Conservation (phyloP, 805 yeast genomes). For the Candida oleophila region DNA sequence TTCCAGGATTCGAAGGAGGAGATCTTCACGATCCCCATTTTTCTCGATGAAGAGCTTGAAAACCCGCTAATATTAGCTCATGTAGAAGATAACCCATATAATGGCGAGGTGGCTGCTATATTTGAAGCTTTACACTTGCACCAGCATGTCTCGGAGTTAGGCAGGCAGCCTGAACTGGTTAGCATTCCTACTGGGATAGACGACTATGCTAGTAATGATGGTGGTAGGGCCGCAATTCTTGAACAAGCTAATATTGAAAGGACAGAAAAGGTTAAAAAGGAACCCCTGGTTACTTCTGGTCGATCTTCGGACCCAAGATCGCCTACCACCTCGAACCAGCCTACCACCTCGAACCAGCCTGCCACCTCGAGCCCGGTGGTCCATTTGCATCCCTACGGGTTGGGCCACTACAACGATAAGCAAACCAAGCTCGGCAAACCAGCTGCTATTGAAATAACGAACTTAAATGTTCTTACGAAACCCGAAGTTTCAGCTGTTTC, state of each 20-base stretch:
- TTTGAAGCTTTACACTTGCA: conserved; percentile 9
- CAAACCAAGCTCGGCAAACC: conserved; percentile 20
- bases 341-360: too few species aligned
- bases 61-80: conserved; percentile 8
- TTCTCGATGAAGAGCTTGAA: conserved; percentile 6
- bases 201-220: not conserved
- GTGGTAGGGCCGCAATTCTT: too few species aligned
- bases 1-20: conserved; percentile 13
- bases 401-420: conserved; percentile 11
- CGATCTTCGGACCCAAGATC: too few species aligned
- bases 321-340: too few species aligned
- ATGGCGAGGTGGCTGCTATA: conserved; percentile 11
- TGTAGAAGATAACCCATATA: conserved; percentile 6
- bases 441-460: conserved; percentile 29
- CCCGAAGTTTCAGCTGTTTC: conserved; percentile 13
- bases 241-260: too few species aligned
- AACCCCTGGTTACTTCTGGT: too few species aligned
- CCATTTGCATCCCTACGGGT: conserved; percentile 1
- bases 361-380: too few species aligned
- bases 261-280: too few species aligned
- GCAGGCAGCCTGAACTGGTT: not conserved
- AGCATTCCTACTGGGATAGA: not conserved
- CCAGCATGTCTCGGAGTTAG: not conserved
- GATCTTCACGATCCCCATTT: conserved; percentile 2
- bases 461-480: conserved; percentile 33